Evolutionary conservation across 2,329 filamentous ascomycete species (phyloP).

Genomic region (Stagonosporopsis chrysanthemi): DNA sequence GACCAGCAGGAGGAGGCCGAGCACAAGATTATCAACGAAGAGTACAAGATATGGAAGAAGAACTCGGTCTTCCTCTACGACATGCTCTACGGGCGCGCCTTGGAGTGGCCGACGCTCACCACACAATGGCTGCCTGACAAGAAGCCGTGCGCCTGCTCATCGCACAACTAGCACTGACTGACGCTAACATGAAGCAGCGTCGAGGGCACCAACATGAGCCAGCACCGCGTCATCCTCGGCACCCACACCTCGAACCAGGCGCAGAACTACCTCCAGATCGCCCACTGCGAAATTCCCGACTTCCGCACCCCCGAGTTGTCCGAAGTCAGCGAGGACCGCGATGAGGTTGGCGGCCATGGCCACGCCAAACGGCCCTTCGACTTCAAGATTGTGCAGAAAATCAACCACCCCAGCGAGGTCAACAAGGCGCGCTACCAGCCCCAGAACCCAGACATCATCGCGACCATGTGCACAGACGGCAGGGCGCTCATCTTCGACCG

Average conservation of each 20-base stretch:
- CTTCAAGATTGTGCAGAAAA: constrained; percentile 93
- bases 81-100: constrained; percentile 90
- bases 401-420: constrained; percentile 94
- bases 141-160: constrained; percentile 30
- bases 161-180: background rate
- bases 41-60: constrained; percentile 99
- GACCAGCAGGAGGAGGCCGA: constrained; percentile 76
- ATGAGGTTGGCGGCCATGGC: constrained; percentile 93
- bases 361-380: constrained; percentile 79
- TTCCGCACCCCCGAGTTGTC: constrained; percentile 73
- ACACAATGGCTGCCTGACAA: constrained; percentile 96
- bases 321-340: constrained; percentile 89
- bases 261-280: constrained; percentile 93
- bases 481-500: constrained; percentile 93
- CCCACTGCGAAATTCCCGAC: constrained; percentile 91
- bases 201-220: constrained; percentile 84
- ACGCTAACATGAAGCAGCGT: constrained; percentile 52
- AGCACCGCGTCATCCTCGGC: constrained; percentile 88
- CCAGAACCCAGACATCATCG: constrained; percentile 95
- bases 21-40: constrained; percentile 94
- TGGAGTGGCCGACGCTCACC: constrained; percentile 97
- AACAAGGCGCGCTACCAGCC: constrained; percentile 99
- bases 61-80: constrained; percentile 98
- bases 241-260: constrained; percentile 90
- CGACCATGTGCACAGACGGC: constrained; percentile 87